phyloP scores from a whole-genome alignment of 1,284 basidiomycete genomes.

The Ganoderma resinaceum region DNA sequence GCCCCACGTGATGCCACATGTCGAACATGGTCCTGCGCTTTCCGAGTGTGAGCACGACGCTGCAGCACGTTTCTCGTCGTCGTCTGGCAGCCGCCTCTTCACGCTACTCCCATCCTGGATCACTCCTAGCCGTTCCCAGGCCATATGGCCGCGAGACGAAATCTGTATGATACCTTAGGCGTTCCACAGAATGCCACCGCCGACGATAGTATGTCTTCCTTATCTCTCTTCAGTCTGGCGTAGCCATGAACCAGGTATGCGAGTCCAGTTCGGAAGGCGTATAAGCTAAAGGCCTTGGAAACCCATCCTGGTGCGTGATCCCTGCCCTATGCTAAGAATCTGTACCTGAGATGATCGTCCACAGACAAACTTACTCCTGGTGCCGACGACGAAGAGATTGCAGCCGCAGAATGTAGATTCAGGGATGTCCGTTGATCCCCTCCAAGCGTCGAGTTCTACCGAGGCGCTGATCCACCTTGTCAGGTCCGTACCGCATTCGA shows the following conservation, averaged over 20 bases:
- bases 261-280: conserved; percentile 63
- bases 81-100: conserved; percentile 21
- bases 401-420: conserved; percentile 40
- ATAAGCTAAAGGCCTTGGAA: conserved; percentile 63
- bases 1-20: conserved; percentile 28
- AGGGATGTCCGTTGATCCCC: conserved; percentile 37
- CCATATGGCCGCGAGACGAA: conserved; percentile 37
- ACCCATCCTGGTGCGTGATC: conserved; percentile 62
- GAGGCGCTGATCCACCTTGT: neutral
- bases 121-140: conserved; percentile 24
- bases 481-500: conserved; percentile 66
- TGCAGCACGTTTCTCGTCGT: conserved; percentile 22
- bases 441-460: neutral
- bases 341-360: neutral
- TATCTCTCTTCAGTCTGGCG: conserved; percentile 3
- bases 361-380: conserved; percentile 43
- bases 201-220: conserved; percentile 37
- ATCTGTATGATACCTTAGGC: conserved; percentile 43
- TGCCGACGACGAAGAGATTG: conserved; percentile 40
- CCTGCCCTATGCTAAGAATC: neutral
- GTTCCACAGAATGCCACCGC: conserved; percentile 38
- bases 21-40: conserved; percentile 26
- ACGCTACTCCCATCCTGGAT: conserved; percentile 31
- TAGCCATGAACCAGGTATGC: neutral
- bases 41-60: conserved; percentile 12